Evolutionary conservation across 129 eudicot species (phyloP).

Genomic region (Solidago caesia): DNA sequence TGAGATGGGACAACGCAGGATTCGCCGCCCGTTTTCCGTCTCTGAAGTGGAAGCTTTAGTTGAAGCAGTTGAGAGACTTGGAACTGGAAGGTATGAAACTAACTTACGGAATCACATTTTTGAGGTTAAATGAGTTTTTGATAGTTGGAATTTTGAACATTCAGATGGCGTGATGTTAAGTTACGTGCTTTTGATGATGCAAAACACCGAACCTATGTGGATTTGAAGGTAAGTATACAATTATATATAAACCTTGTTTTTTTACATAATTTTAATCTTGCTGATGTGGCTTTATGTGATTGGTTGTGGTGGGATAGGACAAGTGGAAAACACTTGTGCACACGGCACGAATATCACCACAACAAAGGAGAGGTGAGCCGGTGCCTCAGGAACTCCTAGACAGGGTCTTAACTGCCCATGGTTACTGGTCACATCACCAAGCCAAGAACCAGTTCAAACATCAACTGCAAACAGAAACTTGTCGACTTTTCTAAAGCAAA

Average conservation of each 20-base stretch:
- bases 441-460: conserved; percentile 75
- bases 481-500: conserved; percentile 53
- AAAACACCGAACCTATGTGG: conserved; percentile 94
- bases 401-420: conserved; percentile 83
- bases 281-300: not conserved
- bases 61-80: conserved; percentile 94
- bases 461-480: conserved; percentile 44
- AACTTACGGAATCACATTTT: not conserved
- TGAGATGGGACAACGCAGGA: conserved; percentile 79
- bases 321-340: conserved; percentile 99
- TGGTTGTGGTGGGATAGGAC: conserved; percentile 47
- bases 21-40: conserved; percentile 93
- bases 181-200: conserved; percentile 91
- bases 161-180: conserved; percentile 98
- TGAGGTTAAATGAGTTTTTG: not conserved
- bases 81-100: conserved; percentile 64
- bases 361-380: conserved; percentile 99
- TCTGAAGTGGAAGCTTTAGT: conserved; percentile 95
- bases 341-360: conserved; percentile 92
- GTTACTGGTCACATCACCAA: conserved; percentile 87
- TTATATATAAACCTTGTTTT: not conserved
- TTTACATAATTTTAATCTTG: conserved; percentile 13
- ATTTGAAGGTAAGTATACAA: conserved; percentile 59
- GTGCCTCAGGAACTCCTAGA: conserved; percentile 96
- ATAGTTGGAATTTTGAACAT: conserved; percentile 18